Conservation (phyloP, 1,139 yeast genomes). For the Debaryomyces robertsiae region DNA sequence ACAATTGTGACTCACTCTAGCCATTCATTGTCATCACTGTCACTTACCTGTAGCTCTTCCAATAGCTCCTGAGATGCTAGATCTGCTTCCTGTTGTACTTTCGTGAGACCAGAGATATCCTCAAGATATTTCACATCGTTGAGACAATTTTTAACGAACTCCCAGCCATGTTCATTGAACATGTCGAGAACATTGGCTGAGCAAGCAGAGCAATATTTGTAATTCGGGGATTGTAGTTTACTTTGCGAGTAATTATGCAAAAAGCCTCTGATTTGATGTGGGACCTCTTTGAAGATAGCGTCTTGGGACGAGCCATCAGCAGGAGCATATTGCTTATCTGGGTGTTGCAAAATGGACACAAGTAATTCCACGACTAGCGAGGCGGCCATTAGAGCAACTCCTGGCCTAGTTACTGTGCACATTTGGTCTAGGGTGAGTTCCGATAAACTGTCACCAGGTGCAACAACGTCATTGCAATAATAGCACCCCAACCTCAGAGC, state of each 20-base stretch:
- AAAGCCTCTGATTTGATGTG: constrained; percentile 91
- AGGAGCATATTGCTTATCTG: constrained; percentile 42
- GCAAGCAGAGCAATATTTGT: constrained; percentile 83
- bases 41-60: constrained; percentile 42
- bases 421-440: constrained; percentile 92
- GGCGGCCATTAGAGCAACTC: constrained; percentile 86
- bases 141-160: constrained; percentile 71
- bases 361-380: constrained; percentile 84
- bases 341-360: constrained; percentile 72
- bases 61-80: constrained; percentile 47
- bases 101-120: constrained; percentile 71
- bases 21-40: constrained; percentile 39
- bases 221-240: constrained; percentile 71
- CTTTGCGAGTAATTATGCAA: constrained; percentile 63
- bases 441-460: constrained; percentile 82
- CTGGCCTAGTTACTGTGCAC: constrained; percentile 98
- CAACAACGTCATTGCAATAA: constrained; percentile 93
- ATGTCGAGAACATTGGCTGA: constrained; percentile 57
- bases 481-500: constrained; percentile 76
- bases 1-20: constrained; percentile 11
- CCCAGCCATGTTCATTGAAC: constrained; percentile 68
- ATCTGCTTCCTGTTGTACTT: constrained; percentile 76
- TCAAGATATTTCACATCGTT: constrained; percentile 69
- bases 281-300: constrained; percentile 63
- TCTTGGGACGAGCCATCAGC: constrained; percentile 38